Evolutionary conservation across 768 basidiomycete species (phyloP), one percentile per base, ranked within the genome.

Genomic region (Boletus sp.): DNA sequence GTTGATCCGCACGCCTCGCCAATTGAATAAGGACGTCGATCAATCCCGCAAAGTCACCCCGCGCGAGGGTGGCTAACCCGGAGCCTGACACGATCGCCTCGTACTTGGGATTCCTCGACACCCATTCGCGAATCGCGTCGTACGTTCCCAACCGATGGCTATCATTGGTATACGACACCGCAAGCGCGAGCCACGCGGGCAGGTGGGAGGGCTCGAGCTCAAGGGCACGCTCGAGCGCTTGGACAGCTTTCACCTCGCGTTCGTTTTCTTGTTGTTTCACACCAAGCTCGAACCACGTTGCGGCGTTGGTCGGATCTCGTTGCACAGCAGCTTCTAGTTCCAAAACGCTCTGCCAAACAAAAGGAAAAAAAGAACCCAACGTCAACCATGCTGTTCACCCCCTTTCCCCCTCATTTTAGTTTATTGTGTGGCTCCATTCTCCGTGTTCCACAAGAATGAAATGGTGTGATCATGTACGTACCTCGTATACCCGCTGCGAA

Each of bases 231-330:
- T 80, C 76, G 18, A 99, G 80, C 2, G 97, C 97, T 53, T 86
- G 80, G 41, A 98, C 82, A 5, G 97, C 97, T 64, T 92, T 87
- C 8, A 82, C 80, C 74, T 99, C 97, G 15, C 95, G 86, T 71
- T 99, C 97, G 69, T 95, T 97, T 73, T 97, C 95, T 72, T 99
- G 97, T 67, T 98, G 97, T 72, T 92, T 94, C 48, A 99, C 87
- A 28, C 97, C 97, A 49, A 98, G 86, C 62, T 89, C 83, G 67
- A 83, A 95, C 97, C 97, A 99, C 9, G 87, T 88, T 36, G 73
- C 62, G 5, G 90, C 85, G 63, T 90, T 82, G 9, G 70, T 75
- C 58, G 87, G 85, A 64, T 94, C 82, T 40, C 80, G 82, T 67
- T 96, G 92, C 14, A 96, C 94, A 28, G 80, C 81, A 7, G 96